Conservation (phyloP, 495 filamentous ascomycete genomes). For the Penicillium verhagenii region DNA sequence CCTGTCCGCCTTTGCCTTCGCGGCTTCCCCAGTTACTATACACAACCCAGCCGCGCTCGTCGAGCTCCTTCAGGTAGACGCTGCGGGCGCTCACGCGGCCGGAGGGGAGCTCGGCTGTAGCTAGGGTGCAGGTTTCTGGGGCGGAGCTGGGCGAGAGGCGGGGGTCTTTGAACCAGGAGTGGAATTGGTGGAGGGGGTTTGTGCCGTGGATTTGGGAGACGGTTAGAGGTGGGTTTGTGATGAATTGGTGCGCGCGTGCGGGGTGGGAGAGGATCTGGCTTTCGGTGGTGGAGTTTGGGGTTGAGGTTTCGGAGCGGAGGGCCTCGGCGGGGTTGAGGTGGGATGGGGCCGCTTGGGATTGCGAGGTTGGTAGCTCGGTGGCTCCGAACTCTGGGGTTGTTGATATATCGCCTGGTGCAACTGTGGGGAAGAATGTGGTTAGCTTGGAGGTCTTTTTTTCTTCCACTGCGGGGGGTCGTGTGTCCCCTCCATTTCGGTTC, state of each 20-base stretch:
- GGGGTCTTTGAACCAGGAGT: constrained; percentile 78
- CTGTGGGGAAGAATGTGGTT: constrained; percentile 22
- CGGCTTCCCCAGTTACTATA: constrained; percentile 86
- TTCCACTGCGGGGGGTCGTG: constrained; percentile 12
- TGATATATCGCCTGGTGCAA: constrained; percentile 46
- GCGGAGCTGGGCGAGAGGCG: constrained; percentile 61
- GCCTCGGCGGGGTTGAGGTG: constrained; percentile 19
- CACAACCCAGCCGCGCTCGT: constrained; percentile 75
- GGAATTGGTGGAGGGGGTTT: constrained; percentile 76
- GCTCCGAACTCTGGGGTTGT: constrained; percentile 16
- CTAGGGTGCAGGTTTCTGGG: constrained; percentile 70
- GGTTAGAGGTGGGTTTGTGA: constrained; percentile 44
- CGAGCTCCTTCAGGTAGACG: constrained; percentile 85
- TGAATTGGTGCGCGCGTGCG: constrained; percentile 48
- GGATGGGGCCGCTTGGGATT: constrained; percentile 56
- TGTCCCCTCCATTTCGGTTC: neutral
- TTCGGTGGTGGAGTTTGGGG: constrained; percentile 38
- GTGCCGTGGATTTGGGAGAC: constrained; percentile 39
- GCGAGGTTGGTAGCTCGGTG: constrained; percentile 42
- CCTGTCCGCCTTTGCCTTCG: constrained; percentile 45
- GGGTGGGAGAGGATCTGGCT: constrained; percentile 38
- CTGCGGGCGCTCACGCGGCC: constrained; percentile 80
- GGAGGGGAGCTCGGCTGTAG: constrained; percentile 81
- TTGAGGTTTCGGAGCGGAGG: constrained; percentile 34
- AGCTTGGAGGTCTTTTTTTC: constrained; percentile 8